These are phyloP conservation scores for Rhipidocladum racemiflorum DNA, from an alignment of 176 grass and related monocot genomes.

Conservation along the genomic window DNA sequence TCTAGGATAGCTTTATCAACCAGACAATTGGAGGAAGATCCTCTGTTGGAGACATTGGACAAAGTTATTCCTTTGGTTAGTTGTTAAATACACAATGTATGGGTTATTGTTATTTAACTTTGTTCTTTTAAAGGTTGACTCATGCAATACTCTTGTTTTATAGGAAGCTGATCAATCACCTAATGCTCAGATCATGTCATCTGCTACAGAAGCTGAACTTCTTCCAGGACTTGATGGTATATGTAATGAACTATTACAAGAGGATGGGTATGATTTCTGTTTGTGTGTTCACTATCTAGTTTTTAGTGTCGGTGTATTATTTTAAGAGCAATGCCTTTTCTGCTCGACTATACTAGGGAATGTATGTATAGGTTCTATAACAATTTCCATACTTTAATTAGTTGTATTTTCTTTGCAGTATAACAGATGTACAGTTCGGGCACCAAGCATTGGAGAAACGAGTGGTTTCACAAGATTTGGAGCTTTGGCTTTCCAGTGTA, in stretches of 20 bases:
- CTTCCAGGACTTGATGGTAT: conserved; percentile 86
- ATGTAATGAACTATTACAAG: conserved; percentile 84
- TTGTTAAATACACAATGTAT: neutral
- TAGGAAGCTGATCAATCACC: conserved; percentile 53
- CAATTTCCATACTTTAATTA: neutral
- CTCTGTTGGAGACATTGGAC: conserved; percentile 83
- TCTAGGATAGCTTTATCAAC: conserved; percentile 87
- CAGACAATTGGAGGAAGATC: conserved; percentile 91
- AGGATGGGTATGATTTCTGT: conserved; percentile 69
- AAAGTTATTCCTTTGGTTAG: conserved; percentile 84
- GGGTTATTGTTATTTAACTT: neutral
- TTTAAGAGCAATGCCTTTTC: neutral
- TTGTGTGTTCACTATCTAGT: neutral
- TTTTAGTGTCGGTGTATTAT: neutral
- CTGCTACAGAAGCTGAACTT: conserved; percentile 58
- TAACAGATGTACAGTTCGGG: conserved; percentile 76
- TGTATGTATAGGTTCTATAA: neutral
- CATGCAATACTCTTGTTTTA: neutral
- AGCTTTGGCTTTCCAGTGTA: conserved; percentile 98
- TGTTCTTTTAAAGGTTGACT: neutral
- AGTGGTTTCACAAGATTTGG: conserved; percentile 92
- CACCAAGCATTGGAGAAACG: conserved; percentile 86
- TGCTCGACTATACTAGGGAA: neutral
- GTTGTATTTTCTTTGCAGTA: conserved; percentile 47
- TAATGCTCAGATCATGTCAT: conserved; percentile 25